Base-by-base conservation (phyloP, 441 rosid genomes). In the Erysimum pusillum region DNA sequence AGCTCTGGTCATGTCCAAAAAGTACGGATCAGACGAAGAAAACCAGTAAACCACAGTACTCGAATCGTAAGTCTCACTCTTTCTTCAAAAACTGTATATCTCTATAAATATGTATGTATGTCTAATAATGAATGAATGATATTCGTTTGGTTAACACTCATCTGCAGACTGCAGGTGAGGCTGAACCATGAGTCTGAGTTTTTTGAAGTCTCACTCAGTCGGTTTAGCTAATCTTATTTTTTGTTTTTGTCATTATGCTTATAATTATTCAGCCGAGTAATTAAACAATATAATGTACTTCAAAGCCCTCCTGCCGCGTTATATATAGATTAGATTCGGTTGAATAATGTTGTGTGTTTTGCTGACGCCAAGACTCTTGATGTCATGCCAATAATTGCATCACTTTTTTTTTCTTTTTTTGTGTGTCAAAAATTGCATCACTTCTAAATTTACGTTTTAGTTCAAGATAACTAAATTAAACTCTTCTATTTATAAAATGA, bases 251-350 rank as follows among this genome's bases (percentile, higher is more conserved):
- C 3, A 3, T 57, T 17, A 32, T 65, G 49, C 41, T 12, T n/a
- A 77, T 18, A 71, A 64, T 49, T 49, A 49, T 58, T 65, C 41
- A 54, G 13, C 31, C 63, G 81, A 66, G 77, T 77, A 66, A 25
- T 31, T 57, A 77, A 64, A 57, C 48, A 32, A 71, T 58, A 39
- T 3, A 3, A 28, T 28, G 31, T 18, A 49, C 57, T 65, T 53
- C 54, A 64, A 57, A 14, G 66, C 35, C 61, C 12, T 31, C 48
- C 32, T 34, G 56, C 63, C 81, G 81, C 81, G 81, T 72, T 49
- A 39, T 22, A 22, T 22, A 2, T n/a, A n/a, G n/a, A n/a, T n/a
- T 59, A 7, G 57, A 63, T 77, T 57, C 35, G 10, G 63, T 64
- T 65, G 42, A 71, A 71, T 46, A 28, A 28, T 28, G 31, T 28